Conservation (phyloP, 2,329 filamentous ascomycete species). For the Paecilomyces sp. region DNA sequence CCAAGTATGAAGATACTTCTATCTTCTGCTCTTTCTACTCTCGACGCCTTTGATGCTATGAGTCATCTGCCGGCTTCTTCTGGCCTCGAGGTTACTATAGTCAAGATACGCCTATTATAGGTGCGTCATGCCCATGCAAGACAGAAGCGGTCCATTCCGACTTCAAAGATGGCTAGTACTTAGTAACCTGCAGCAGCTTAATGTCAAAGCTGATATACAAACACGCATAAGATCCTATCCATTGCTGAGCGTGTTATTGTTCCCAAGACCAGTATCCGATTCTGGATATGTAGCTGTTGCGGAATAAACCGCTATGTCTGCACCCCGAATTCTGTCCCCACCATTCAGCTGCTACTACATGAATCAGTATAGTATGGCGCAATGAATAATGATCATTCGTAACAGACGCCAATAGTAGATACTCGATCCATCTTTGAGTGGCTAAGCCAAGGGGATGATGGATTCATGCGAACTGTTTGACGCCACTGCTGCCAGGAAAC, state of each 20-base stretch:
- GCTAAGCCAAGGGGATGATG: neutral
- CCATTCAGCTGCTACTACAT: neutral
- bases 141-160: neutral
- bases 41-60: neutral
- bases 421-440: neutral
- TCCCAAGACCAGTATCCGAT: neutral
- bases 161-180: neutral
- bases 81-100: neutral
- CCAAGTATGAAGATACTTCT: neutral
- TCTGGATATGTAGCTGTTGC: neutral
- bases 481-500: neutral
- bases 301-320: neutral
- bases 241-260: neutral
- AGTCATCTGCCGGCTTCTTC: neutral
- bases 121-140: neutral
- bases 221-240: neutral
- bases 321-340: neutral
- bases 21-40: neutral
- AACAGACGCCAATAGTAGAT: neutral
- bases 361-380: neutral
- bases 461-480: neutral
- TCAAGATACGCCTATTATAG: neutral
- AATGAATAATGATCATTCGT: neutral
- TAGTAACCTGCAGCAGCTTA: neutral
- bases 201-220: neutral